Conservation (phyloP, 2,329 filamentous ascomycete genomes). For the Coniochaeta pulveracea region DNA sequence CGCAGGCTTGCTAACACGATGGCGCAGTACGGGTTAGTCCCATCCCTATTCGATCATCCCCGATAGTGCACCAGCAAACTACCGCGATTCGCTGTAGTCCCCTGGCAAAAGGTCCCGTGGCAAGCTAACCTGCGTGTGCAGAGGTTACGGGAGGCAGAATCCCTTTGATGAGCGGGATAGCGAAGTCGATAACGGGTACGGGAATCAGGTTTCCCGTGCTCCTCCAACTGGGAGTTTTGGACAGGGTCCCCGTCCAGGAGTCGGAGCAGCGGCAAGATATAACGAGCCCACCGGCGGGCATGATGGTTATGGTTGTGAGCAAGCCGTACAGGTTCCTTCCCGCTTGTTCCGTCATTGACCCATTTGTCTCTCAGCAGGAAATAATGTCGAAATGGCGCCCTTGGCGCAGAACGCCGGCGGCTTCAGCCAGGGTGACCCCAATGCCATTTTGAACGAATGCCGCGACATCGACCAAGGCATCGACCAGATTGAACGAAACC, state of each 20-base stretch:
- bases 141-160: conserved; percentile 39
- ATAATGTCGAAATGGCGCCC: conserved; percentile 61
- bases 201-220: conserved; percentile 14
- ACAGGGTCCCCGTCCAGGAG: conserved; percentile 18
- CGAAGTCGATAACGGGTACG: conserved; percentile 23
- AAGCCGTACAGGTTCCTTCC: conserved; percentile 1
- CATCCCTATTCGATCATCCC: neutral
- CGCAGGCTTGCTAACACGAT: conserved; percentile 23
- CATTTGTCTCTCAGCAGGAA: conserved; percentile 17
- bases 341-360: conserved; percentile 1
- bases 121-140: too few species aligned
- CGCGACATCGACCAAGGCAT: conserved; percentile 69
- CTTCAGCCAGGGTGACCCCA: conserved; percentile 47
- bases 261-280: conserved; percentile 12
- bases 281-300: conserved; percentile 19
- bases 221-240: conserved; percentile 17
- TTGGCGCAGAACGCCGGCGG: conserved; percentile 40
- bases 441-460: conserved; percentile 76
- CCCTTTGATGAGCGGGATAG: conserved; percentile 46
- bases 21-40: conserved; percentile 45
- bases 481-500: conserved; percentile 59
- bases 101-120: too few species aligned
- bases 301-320: conserved; percentile 25
- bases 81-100: too few species aligned
- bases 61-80: conserved; percentile 14